Evolutionary conservation across 805 yeast genomes (phyloP), one percentile per base, ranked within the genome.

Genomic region (Candida sakaeoensis): DNA sequence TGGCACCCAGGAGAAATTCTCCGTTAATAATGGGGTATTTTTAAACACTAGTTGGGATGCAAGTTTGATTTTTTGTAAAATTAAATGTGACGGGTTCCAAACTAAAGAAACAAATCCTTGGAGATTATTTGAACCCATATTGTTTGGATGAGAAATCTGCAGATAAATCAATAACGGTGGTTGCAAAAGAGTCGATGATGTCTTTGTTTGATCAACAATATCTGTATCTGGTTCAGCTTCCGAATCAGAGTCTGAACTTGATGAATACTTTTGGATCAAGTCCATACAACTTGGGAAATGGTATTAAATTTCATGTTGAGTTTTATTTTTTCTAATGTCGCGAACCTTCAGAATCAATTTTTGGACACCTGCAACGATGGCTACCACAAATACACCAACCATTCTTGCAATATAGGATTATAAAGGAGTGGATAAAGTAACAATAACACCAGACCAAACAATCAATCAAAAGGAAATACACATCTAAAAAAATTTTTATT

Each of bases 191-290:
- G 3, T 18, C 9, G 36, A 23, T n/a, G n/a, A n/a, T n/a, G n/a
- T n/a, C n/a, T n/a, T 8, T 3, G n/a, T 10, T 19, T n/a, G 14
- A 10, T 33, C 12, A 8, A 31, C 10, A 29, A 18, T 18, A 5
- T 26, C 27, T 12, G 18, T 16, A 3, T 31, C 19, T 14, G 24
- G n/a, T 17, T 33, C 33, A 21, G 33, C 36, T 13, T 39, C 37
- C 23, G 17, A n/a, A 27, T 8, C 13, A 12, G 30, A 27, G 5
- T 28, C 32, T 28, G 32, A 13, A 15, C 16, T 14, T 9, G 46
- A 42, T 21, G 46, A 42, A 29, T 45, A 45, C n/a, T 42, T 41
- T 32, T 15, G 35, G 15, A 32, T 32, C 13, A 17, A 19, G 3
- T 34, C 37, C 37, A 34, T 34, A 25, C 5, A 33, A 8, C n/a